Evolutionary conservation across 148 eudicot genomes (phyloP).

Genomic region (Chenopodium album): DNA sequence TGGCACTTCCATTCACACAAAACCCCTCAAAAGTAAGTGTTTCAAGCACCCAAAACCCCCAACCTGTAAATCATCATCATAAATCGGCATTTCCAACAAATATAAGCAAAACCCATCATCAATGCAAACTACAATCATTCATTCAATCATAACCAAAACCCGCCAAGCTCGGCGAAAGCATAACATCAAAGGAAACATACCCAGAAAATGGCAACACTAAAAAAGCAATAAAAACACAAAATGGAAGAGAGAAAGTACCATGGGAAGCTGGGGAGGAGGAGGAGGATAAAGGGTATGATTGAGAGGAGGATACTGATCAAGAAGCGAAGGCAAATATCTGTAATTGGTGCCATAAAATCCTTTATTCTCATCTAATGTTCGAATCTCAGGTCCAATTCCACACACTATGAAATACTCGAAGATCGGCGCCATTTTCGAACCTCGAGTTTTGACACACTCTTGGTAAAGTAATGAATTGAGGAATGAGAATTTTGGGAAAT

Average conservation of each 20-base stretch:
- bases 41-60: not conserved
- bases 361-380: constrained; percentile 61
- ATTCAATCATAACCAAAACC: not conserved
- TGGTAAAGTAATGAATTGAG: not conserved
- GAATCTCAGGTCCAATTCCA: constrained; percentile 83
- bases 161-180: not conserved
- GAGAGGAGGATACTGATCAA: constrained; percentile 79
- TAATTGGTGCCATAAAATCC: constrained; percentile 65
- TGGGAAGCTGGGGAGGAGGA: constrained; percentile 92
- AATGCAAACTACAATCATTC: not conserved
- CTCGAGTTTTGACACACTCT: not conserved
- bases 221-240: not conserved
- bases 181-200: not conserved
- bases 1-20: not conserved
- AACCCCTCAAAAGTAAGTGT: not conserved
- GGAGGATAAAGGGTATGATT: constrained; percentile 70
- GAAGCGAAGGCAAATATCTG: constrained; percentile 66
- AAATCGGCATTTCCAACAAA: not conserved
- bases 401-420: constrained; percentile 94
- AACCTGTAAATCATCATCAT: not conserved
- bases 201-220: not conserved
- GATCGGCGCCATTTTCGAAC: constrained; percentile 50
- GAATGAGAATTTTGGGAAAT: not conserved
- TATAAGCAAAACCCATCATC: not conserved
- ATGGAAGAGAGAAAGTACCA: constrained; percentile 28